Conservation (phyloP, 129 eudicot genomes). For the Logfia minima region DNA sequence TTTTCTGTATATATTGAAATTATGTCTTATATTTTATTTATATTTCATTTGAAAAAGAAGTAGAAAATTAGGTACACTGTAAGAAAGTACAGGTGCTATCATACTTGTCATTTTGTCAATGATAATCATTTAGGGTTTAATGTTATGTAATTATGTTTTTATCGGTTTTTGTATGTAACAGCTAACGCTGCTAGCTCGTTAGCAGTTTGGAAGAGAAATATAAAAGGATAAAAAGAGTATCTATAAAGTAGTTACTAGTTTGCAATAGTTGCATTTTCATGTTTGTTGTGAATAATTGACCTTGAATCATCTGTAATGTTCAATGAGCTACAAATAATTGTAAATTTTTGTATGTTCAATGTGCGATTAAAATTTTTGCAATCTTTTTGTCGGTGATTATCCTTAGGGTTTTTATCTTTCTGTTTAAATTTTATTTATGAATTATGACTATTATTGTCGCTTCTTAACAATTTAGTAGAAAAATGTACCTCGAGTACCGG, state of each 20-base stretch:
- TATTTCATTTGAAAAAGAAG: too few relatives aligned
- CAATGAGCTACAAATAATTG: background rate
- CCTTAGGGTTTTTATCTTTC: background rate
- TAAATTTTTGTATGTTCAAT: background rate
- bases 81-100: too few relatives aligned
- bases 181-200: background rate
- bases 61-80: too few relatives aligned
- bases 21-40: background rate
- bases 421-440: too few relatives aligned
- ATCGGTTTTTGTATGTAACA: too few relatives aligned
- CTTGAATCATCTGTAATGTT: background rate
- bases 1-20: background rate
- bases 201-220: constrained; percentile 11
- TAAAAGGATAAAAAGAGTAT: background rate
- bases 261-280: constrained; percentile 6
- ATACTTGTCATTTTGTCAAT: too few relatives aligned
- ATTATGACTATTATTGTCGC: background rate
- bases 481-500: background rate
- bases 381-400: background rate
- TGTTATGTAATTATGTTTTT: too few relatives aligned
- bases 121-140: too few relatives aligned
- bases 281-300: background rate
- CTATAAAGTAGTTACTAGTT: background rate
- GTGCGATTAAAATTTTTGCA: background rate
- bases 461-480: background rate